These are phyloP conservation scores for Phialophora macrospora DNA, from an alignment of 2,329 filamentous ascomycete genomes.

Conservation along the genomic window DNA sequence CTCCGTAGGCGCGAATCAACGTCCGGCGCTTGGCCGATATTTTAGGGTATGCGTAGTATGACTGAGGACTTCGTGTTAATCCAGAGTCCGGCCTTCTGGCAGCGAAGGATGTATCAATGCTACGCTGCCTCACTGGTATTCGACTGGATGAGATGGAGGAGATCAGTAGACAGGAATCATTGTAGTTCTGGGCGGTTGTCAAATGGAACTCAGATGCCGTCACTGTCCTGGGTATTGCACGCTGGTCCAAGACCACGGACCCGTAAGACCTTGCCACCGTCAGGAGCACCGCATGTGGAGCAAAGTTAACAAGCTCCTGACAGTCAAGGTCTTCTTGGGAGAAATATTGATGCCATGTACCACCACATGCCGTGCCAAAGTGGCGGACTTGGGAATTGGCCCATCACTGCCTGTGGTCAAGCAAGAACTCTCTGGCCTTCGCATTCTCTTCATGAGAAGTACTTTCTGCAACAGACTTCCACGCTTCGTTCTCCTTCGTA, in stretches of 20 bases:
- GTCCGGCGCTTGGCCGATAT: neutral
- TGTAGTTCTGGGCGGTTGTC: neutral
- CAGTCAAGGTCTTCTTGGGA: neutral
- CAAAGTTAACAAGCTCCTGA: neutral
- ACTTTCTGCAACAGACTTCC: constrained; percentile 17
- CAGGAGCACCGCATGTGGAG: neutral
- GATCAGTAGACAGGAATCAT: neutral
- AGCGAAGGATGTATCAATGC: neutral
- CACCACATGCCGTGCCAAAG: neutral
- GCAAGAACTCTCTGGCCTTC: constrained; percentile 12
- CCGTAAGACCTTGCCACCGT: neutral
- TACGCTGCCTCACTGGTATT: neutral
- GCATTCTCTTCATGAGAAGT: constrained; percentile 12
- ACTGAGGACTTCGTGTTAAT: neutral
- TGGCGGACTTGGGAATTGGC: neutral
- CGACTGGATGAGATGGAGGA: neutral
- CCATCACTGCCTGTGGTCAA: neutral
- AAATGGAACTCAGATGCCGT: neutral
- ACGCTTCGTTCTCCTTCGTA: constrained; percentile 17
- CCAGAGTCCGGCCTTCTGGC: neutral
- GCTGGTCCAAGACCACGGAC: neutral
- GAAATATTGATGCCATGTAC: neutral
- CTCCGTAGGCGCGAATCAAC: neutral
- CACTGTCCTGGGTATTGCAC: neutral
- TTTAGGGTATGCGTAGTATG: neutral